Evolutionary conservation across 805 yeast species (phyloP).

Genomic region (Kodamaea kaohsiungensis): DNA sequence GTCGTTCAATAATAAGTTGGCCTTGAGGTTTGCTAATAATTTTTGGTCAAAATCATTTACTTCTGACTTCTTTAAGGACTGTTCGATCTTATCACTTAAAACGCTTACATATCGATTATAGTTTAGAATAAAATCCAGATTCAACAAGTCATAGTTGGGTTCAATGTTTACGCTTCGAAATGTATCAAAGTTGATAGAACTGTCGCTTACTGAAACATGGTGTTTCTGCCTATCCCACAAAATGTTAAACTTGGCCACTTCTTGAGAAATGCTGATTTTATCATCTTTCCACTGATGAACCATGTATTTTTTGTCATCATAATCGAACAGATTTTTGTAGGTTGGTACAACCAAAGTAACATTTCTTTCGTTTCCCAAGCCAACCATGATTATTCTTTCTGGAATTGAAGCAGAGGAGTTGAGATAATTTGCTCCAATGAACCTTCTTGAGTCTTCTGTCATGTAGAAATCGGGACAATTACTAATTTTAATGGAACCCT

Average conservation of each 20-base stretch:
- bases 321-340: neutral
- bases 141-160: neutral
- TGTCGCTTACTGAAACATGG: neutral
- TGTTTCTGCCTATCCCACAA: neutral
- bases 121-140: neutral
- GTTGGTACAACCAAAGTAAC: slow-evolving; percentile 26
- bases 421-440: slow-evolving; percentile 36
- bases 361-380: slow-evolving; percentile 18
- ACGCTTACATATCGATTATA: neutral
- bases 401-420: slow-evolving; percentile 30
- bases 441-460: slow-evolving; percentile 3
- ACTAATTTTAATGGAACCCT: neutral
- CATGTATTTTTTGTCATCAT: neutral
- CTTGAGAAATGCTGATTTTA: neutral
- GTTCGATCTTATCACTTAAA: neutral
- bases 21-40: neutral
- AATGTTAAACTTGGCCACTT: neutral
- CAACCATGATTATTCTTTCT: slow-evolving; percentile 29
- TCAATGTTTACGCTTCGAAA: neutral
- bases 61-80: neutral
- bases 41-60: slow-evolving; percentile 2
- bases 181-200: slow-evolving; percentile 1
- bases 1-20: neutral
- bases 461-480: neutral
- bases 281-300: neutral